Percentiles rank a stretch among this genome's conserved stretches.
Evolutionary conservation across 352 stramenopile species (phyloP).

Genomic region (Phytophthora fragariaefolia): DNA sequence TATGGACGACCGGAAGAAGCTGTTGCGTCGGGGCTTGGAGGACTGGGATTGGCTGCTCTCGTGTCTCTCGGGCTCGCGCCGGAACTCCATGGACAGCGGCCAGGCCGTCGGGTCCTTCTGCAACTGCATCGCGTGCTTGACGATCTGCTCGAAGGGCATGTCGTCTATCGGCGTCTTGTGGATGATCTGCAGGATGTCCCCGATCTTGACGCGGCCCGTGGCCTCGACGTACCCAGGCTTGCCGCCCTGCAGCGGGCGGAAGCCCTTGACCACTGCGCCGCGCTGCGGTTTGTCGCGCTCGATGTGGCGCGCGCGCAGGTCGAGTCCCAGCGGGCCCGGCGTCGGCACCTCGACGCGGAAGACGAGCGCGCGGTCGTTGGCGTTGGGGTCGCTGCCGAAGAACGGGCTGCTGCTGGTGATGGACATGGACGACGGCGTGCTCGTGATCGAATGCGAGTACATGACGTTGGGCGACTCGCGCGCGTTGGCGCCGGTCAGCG

Average conservation of each 20-base stretch:
- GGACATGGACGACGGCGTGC: conserved; percentile 47
- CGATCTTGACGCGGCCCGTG: conserved; percentile 75
- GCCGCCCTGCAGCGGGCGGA: conserved; percentile 62
- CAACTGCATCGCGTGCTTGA: conserved; percentile 76
- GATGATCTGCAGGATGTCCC: conserved; percentile 83
- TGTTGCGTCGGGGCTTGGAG: conserved; percentile 61
- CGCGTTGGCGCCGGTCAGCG: conserved; percentile 43
- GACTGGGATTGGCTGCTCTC: conserved; percentile 33
- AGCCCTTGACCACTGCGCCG: conserved; percentile 81
- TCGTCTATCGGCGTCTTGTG: conserved; percentile 82
- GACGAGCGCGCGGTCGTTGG: conserved; percentile 63
- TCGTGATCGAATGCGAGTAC: conserved; percentile 47
- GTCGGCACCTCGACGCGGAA: conserved; percentile 81
- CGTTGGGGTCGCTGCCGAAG: conserved; percentile 62
- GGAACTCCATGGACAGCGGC: conserved; percentile 82
- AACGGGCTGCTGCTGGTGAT: conserved; percentile 57
- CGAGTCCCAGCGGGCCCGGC: conserved; percentile 69
- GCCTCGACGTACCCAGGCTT: conserved; percentile 73
- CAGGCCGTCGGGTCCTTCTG: conserved; percentile 72
- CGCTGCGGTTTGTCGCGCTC: conserved; percentile 78
- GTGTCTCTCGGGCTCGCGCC: conserved; percentile 56
- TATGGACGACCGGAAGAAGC: conserved; percentile 75
- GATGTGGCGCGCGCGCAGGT: conserved; percentile 76
- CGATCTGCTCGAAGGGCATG: conserved; percentile 86
- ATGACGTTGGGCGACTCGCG: conserved; percentile 41